Evolutionary conservation across 2,329 filamentous ascomycete genomes (phyloP), one percentile per base, ranked within the genome.

Genomic region (Alternaria arbusti): DNA sequence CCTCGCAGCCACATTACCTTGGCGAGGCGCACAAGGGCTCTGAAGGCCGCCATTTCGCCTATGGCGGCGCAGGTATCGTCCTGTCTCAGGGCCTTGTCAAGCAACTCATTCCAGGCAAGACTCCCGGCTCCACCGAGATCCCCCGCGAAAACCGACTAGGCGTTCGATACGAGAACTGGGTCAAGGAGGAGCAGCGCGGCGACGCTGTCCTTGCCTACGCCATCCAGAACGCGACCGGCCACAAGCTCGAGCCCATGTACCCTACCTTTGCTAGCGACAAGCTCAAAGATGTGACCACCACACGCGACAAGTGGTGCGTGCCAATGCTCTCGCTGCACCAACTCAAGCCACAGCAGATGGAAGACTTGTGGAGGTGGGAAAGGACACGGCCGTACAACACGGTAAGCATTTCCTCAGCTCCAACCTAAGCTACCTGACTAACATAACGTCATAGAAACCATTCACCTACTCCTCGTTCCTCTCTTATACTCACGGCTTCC

Each of bases 61-160:
- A 84, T 57, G 82, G 82, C 25, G 82, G 82, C 12, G 81, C 80
- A 15, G 82, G 81, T 5, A 81, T 83, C 57, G 77, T 84, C n/a
- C 63, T 84, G 25, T 83, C 82, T 1, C 75, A 85, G 57, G 84
- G 83, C 4, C 82, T 87, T 17, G 87, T 90, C 84, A 80, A 83
- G 71, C 81, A 73, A 54, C 70, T 79, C 71, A 63, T 78, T 82
- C 65, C 78, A 81, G 25, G 66, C 26, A 73, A 75, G 69, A 65
- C 67, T 3, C 44, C 59, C 2, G 64, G 66, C 28, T 59, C 68
- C 6, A 63, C 55, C 4, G 82, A 84, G 2, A 67, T 74, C 11
- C 68, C 69, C 5, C 67, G 67, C 8, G 71, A 75, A n/a, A 74
- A 56, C 63, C 76, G 60, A 62, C 76, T 67, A 60, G 80, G 68